Conservation (phyloP, 257 asterid genomes). For the Solanum verrucosum region DNA sequence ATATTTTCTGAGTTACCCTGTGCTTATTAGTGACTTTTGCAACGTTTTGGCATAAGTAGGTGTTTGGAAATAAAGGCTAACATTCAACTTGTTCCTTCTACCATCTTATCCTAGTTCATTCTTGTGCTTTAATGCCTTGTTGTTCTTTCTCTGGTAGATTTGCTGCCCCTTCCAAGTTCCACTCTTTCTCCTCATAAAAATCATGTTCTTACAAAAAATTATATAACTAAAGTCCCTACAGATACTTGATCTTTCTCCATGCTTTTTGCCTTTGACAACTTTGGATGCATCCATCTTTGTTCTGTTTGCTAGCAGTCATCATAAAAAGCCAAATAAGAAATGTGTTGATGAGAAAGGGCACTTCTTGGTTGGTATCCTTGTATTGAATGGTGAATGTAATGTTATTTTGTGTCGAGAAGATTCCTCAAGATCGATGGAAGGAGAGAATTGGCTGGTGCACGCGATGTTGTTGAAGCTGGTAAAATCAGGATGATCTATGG, state of each 20-base stretch:
- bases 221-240: neutral
- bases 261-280: neutral
- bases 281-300: neutral
- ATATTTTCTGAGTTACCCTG: neutral
- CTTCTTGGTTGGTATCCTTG: neutral
- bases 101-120: neutral
- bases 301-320: neutral
- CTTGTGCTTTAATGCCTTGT: neutral
- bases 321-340: neutral
- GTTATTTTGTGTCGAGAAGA: neutral
- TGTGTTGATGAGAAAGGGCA: neutral
- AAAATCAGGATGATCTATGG: neutral
- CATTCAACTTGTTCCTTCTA: neutral
- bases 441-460: neutral
- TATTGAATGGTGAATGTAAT: neutral
- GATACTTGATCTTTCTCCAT: neutral
- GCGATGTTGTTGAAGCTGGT: neutral
- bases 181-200: neutral
- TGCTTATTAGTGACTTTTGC: neutral
- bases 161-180: neutral
- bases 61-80: neutral
- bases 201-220: neutral
- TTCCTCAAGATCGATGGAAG: neutral
- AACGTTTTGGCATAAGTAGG: neutral
- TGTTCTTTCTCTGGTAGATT: neutral